Evolutionary conservation across 345 rosid species (phyloP).

Genomic region (Psidium guajava): DNA sequence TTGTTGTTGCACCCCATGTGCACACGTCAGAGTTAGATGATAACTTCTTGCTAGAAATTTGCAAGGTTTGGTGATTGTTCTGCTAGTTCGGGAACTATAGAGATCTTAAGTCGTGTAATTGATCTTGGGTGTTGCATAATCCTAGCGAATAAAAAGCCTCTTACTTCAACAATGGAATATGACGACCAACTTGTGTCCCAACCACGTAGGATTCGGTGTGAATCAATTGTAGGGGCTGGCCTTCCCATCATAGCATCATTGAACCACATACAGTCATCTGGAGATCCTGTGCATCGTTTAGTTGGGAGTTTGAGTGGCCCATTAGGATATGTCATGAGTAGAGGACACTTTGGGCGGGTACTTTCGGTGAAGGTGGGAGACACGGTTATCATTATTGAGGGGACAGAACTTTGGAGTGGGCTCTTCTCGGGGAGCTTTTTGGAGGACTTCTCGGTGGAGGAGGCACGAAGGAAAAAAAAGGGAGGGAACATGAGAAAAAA

Average conservation of each 20-base stretch:
- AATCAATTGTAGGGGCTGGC: slow-evolving; percentile 96
- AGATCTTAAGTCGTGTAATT: slow-evolving; percentile 36
- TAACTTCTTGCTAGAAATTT: slow-evolving; percentile 38
- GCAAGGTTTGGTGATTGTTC: slow-evolving; percentile 96
- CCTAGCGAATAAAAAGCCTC: slow-evolving; percentile 92
- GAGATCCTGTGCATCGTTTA: slow-evolving; percentile 56
- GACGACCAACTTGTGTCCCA: slow-evolving; percentile 48
- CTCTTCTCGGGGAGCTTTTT: no score
- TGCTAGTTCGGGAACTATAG: slow-evolving; percentile 54
- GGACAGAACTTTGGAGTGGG: no score
- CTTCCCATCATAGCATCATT: slow-evolving; percentile 85
- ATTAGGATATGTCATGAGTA: no score
- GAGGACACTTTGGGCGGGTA: no score
- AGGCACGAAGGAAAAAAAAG: no score
- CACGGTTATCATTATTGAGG: no score
- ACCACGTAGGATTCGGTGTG: slow-evolving; percentile 63
- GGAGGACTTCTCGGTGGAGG: no score
- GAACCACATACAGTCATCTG: slow-evolving; percentile 70
- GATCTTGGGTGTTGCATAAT: slow-evolving; percentile 66
- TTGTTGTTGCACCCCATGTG: slow-evolving; percentile 38
- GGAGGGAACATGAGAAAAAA: no score
- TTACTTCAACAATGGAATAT: slow-evolving; percentile 64
- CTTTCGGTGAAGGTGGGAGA: no score
- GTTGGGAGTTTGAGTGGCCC: slow-evolving; percentile 79
- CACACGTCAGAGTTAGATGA: slow-evolving; percentile 42